A percentile compares a stretch with the other conserved stretches of the same genome.
Evolutionary conservation across 192 early-diverging fungal genomes (phyloP).

Genomic region (Backusella circina): DNA sequence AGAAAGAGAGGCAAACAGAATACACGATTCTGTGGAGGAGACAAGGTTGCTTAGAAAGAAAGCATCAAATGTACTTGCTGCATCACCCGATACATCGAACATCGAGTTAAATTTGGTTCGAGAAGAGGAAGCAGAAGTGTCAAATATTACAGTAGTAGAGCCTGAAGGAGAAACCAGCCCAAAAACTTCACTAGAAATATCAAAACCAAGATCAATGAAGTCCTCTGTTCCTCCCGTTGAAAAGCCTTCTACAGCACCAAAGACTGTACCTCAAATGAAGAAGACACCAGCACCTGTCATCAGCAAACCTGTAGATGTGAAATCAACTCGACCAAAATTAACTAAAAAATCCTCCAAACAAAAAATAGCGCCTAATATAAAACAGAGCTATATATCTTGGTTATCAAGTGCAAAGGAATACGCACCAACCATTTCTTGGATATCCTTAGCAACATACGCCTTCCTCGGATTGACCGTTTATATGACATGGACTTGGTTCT

Average conservation of each 20-base stretch:
- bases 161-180: background rate
- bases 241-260: background rate
- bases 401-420: background rate
- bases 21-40: background rate
- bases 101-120: background rate
- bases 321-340: background rate
- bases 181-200: background rate
- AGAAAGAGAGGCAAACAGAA: conserved; percentile 37
- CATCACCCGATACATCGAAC: background rate
- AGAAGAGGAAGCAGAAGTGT: background rate
- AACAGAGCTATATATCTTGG: background rate
- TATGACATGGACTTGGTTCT: background rate
- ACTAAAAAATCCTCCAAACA: background rate
- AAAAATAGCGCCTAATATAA: background rate
- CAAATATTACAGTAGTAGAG: background rate
- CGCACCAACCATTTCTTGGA: background rate
- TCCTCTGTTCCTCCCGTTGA: background rate
- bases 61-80: background rate
- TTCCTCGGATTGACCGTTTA: background rate
- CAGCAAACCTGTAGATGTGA: background rate
- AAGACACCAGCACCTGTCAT: background rate
- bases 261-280: background rate
- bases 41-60: background rate
- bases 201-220: background rate
- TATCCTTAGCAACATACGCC: background rate